phyloP scores from a whole-genome alignment of 2,329 filamentous ascomycete genomes.

The Epichloe festucae region DNA sequence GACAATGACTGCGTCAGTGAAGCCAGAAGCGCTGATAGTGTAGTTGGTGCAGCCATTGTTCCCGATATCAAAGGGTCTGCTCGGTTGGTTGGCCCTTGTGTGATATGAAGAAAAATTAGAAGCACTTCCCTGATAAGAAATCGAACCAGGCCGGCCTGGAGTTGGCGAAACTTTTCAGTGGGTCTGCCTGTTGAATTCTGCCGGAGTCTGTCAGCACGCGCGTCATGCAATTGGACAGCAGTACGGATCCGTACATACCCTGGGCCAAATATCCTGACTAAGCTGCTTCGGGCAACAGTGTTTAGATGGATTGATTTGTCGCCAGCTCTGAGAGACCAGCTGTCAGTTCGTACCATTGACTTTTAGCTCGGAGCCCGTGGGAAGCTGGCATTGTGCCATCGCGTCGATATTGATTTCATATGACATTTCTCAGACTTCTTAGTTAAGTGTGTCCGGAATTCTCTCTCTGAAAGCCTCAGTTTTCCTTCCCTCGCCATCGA shows the following conservation, averaged over 20 bases:
- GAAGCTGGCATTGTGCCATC: not conserved
- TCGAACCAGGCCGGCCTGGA: not conserved
- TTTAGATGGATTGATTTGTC: not conserved
- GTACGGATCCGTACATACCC: not conserved
- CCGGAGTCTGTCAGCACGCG: not conserved
- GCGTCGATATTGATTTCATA: not conserved
- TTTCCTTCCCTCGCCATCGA: not conserved
- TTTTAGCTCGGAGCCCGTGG: not conserved
- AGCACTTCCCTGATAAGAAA: not conserved
- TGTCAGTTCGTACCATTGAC: not conserved
- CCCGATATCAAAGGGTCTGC: constrained; percentile 11
- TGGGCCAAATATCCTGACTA: constrained; percentile 8
- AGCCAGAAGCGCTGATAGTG: constrained; percentile 36
- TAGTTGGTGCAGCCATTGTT: constrained; percentile 35
- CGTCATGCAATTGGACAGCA: not conserved
- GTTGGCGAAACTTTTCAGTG: constrained; percentile 11
- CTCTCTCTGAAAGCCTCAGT: not conserved
- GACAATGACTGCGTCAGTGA: constrained; percentile 46
- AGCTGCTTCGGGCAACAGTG: constrained; percentile 7
- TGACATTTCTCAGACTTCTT: not conserved
- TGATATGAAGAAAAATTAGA: not conserved
- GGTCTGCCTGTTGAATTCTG: constrained; percentile 3
- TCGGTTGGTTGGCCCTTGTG: not conserved
- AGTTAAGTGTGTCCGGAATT: too few species aligned
- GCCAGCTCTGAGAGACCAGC: not conserved